A percentile compares a stretch with the other conserved stretches of the same genome.
Conservation (phyloP, 1,284 basidiomycete genomes). For the Sutorius eximius region DNA sequence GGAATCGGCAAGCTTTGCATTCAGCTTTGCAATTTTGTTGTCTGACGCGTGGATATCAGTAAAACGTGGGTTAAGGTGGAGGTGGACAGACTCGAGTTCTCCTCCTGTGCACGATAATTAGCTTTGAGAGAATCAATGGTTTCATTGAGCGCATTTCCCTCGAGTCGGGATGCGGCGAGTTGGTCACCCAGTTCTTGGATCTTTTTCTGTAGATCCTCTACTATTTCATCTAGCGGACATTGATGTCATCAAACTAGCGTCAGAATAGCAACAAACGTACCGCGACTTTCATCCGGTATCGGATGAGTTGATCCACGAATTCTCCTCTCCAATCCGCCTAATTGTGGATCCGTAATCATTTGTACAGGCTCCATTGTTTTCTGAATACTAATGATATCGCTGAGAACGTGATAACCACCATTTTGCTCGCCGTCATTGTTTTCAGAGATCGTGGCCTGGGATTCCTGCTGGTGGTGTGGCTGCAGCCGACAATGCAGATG, state of each 20-base stretch:
- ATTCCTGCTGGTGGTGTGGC: too few relatives aligned
- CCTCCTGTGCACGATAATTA: background rate
- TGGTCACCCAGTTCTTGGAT: background rate
- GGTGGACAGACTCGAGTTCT: background rate
- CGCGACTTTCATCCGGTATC: too few relatives aligned
- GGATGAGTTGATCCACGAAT: background rate
- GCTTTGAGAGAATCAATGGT: background rate
- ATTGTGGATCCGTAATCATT: too few relatives aligned
- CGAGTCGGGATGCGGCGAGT: background rate
- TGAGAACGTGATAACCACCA: too few relatives aligned
- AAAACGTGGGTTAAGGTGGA: background rate
- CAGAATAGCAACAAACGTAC: background rate
- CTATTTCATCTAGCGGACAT: background rate
- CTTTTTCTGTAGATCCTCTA: background rate
- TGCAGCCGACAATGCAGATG: background rate
- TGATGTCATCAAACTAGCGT: background rate
- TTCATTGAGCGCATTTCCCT: background rate
- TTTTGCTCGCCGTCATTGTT: background rate
- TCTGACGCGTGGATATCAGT: conserved; percentile 1
- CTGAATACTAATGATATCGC: too few relatives aligned
- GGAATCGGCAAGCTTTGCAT: background rate
- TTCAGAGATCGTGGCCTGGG: background rate
- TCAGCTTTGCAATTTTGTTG: background rate
- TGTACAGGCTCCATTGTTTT: too few relatives aligned
- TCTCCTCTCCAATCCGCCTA: too few relatives aligned